Base-by-base conservation (phyloP, 192 early-diverging fungal species). In the Paraglomus occultum region DNA sequence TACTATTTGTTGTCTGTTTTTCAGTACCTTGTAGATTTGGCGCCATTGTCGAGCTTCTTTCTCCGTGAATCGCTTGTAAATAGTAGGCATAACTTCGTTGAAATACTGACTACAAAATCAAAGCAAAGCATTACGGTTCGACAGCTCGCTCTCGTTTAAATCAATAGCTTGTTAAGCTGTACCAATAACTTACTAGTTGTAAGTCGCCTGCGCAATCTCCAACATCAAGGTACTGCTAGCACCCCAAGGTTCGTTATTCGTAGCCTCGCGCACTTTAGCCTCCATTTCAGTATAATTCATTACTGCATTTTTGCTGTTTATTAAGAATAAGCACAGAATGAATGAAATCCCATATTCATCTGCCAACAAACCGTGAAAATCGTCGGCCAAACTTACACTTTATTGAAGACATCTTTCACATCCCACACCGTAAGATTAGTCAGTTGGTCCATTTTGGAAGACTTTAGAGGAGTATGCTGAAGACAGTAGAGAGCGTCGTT, bases 201-300 rank as follows among this genome's bases (percentile, higher is more conserved):
- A 80, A 6, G 95, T 95, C 12, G 85, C 93, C 64, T 90, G 84
- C n/a, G 95, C 92, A 76, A 99, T 91, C 61, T 99, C 96, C 64
- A 89, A 85, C 92, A 96, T 95, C 18, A 94, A 78, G 10, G 95
- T 95, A 52, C 91, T 90, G 11, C 90, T 90, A n/a, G 95, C 94
- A 31, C 95, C 95, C 95, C 92, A 97, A 10, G 94, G 87, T 65
- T 99, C 95, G 66, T 91, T 89, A 69, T 90, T 94, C 0, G 95
- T 97, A 8, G 94, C 96, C 69, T 96, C 95, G 66, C 89, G 85
- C 54, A 94, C 91, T 67, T 94, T 94, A 62, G 90, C 86, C 82
- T 97, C 94, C 82, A 89, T 92, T 76, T 99, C 96, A 60, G 92
- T 91, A 77, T 91, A 89, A 76, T 97, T 92, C 80, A 96, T 85